Evolutionary conservation across 2,329 filamentous ascomycete species (phyloP), one percentile per base, ranked within the genome.

Genomic region (Arthrobotrys conoides): DNA sequence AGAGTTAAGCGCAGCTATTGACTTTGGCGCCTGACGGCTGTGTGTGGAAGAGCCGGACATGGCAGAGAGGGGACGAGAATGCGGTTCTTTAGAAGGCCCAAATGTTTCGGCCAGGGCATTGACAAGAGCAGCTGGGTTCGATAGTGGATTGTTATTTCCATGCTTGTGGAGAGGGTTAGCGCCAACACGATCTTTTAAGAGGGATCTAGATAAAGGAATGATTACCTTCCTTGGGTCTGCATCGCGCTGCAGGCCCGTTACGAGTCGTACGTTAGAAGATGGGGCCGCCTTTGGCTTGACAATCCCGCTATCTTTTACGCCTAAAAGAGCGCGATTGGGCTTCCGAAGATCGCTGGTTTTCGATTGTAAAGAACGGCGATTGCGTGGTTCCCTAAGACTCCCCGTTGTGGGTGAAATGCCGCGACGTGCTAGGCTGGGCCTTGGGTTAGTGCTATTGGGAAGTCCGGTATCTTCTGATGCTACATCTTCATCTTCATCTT

Each of bases 221-320:
- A 82, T 81, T 66, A 84, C 81, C 70, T 85, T 83, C 83, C 61
- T 85, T 84, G 71, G 84, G 57, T 82, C 81, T 69, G 81, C 78
- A 41, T 82, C 82, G 38, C 82, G 80, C 80, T 91, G 89, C 9
- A 90, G 91, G 22, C 88, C 88, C 66, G 89, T 90, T 80, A 91
- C 92, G 76, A 93, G 91, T 72, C 89, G 89, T 81, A 92, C 94
- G 72, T 91, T 89, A 2, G 92, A 93, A 10, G 24, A 14, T 6
- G 91, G 92, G 0, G 89, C 89, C 76, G 91, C 90, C 83, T 90
- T 93, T 0, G 87, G 83, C 83, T 91, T 92, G 10, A 84, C 80
- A 30, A 79, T 70, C 6, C 76, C 76, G 48, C 63, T 59, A 30
- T 79, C 76, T 48, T 73, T 79, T 16, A 77, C 63, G 3, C 73